Base-by-base conservation (phyloP, 2,329 filamentous ascomycete genomes). In the Pezicula carpinea region DNA sequence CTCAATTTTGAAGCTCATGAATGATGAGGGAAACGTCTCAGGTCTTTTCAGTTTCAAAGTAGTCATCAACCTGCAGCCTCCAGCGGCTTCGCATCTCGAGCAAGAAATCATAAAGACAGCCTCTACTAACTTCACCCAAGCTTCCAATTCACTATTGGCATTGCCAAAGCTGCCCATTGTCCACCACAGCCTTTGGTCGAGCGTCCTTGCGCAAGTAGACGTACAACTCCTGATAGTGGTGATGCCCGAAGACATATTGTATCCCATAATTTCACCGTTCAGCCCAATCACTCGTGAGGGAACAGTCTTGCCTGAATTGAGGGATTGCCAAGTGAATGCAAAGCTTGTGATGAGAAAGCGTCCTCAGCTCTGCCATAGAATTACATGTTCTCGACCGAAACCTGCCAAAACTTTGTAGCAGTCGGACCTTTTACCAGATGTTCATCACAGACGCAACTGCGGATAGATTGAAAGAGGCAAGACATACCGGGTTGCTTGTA, bases 41-140 rank as follows among this genome's bases (percentile, higher is more conserved):
- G 83, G 77, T 87, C 82, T 87, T 87, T 86, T 85, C 81, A 86
- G 81, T 85, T 79, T 75, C 63, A 66, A 66, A 44, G 46, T 41
- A 57, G 62, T 66, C 68, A 57, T 69, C 68, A 71, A 50, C 48
- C 64, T 63, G 63, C 63, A 52, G 46, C 44, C 56, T 59, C 53
- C 35, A 50, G 59, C 65, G 63, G 62, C 52, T 64, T 62, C 53
- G 57, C 32, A 50, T 47, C 50, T 52, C n/a, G 15, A 35, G 31
- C 44, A 39, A 48, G 23, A 44, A 23, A 39, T 45, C 22, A 46
- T 6, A 31, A 42, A 39, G 34, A 29, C 45, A 44, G 46, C 49
- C 52, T 58, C 52, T 39, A 48, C 51, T 58, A 50, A 22, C 36
- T 46, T 26, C 44, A 43, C 41, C 26, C 14, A 34, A 44, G 39